Base-by-base conservation (phyloP, 257 asterid genomes). In the Penstemon newberryi region DNA sequence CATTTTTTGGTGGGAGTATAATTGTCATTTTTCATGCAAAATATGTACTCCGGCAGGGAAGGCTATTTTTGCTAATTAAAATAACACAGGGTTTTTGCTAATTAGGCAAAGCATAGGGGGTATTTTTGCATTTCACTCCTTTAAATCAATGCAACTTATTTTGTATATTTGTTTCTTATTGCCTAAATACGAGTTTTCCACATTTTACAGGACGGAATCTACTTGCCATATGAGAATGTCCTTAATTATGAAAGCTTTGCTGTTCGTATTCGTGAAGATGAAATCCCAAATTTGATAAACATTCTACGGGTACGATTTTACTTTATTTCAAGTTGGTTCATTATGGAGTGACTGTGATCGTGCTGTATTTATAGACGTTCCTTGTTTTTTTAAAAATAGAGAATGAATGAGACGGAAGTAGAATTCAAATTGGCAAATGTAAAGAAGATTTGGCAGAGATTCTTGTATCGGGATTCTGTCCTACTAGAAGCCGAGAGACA, bases 401-500 rank as follows among this genome's bases (percentile, higher is more conserved):
- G 84, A 56, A 75, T 89, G 70, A 85, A 85, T 46, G 95, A 86
- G 83, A 87, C 89, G n/a, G 99, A 91, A 73, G 81, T 89, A 56
- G 90, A 94, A 71, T 58, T 78, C 74, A 94, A 84, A 72, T 46
- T 89, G 84, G 83, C 83, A 45, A 91, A 91, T 64, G 90, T 94
- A 74, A 91, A 71, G 78, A 91, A 80, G 73, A 83, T 91, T 55
- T 91, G 99, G 97, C 99, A 83, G 73, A 86, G 99, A 78, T 94
- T 89, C 83, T 51, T 89, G 80, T 94, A 94, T 69, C 89, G 87
- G 1, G 91, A 89, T 84, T 82, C 99, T 47, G 51, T 94, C 66
- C 52, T 91, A 72, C 96, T 89, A 53, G 99, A 94, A 85, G 96
- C 99, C n/a, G 84, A 79, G 75, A 87, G 97, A 78, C 99, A 94